Conservation (phyloP, 2,329 filamentous ascomycete species). For the Albophoma yamanashiensis region DNA sequence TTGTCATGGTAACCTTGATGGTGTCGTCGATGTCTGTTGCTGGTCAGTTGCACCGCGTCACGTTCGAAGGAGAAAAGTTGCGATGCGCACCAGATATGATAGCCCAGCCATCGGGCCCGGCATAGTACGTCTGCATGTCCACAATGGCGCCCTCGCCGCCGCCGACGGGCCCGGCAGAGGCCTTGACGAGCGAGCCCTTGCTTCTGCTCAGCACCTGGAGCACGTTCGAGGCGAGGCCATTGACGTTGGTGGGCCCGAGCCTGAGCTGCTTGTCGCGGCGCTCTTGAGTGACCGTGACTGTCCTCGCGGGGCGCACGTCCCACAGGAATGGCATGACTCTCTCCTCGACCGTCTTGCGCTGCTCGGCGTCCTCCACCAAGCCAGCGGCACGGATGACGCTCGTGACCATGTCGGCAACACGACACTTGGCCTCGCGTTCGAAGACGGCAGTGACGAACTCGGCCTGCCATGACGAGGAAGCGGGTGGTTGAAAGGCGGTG, state of each 20-base stretch:
- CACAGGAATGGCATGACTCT: conserved; percentile 71
- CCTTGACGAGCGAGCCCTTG: conserved; percentile 34
- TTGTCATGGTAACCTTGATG: conserved; percentile 82
- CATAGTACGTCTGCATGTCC: conserved; percentile 62
- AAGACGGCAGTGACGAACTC: conserved; percentile 82
- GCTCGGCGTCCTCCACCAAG: conserved; percentile 47
- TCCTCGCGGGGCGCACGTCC: conserved; percentile 59
- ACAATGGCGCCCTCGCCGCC: conserved; percentile 41
- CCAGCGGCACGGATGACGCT: conserved; percentile 60
- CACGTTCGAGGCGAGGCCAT: conserved; percentile 61
- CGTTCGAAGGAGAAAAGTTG: conserved; percentile 7
- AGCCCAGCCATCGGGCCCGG: conserved; percentile 69
- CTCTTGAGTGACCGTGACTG: conserved; percentile 53
- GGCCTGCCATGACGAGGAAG: conserved; percentile 51
- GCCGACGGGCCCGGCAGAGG: conserved; percentile 40
- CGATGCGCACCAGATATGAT: conserved; percentile 54
- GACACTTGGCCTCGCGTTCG: conserved; percentile 55
- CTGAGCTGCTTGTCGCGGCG: conserved; percentile 39
- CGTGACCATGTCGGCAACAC: conserved; percentile 58
- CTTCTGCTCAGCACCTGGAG: conserved; percentile 37
- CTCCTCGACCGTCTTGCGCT: conserved; percentile 49
- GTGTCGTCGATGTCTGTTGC: conserved; percentile 81
- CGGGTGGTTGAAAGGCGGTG: conserved; percentile 56
- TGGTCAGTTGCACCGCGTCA: background rate
- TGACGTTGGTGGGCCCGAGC: conserved; percentile 59